These are phyloP conservation scores for Fonsecaea nubica DNA, from an alignment of 2,329 filamentous ascomycete genomes.

Conservation along the genomic window DNA sequence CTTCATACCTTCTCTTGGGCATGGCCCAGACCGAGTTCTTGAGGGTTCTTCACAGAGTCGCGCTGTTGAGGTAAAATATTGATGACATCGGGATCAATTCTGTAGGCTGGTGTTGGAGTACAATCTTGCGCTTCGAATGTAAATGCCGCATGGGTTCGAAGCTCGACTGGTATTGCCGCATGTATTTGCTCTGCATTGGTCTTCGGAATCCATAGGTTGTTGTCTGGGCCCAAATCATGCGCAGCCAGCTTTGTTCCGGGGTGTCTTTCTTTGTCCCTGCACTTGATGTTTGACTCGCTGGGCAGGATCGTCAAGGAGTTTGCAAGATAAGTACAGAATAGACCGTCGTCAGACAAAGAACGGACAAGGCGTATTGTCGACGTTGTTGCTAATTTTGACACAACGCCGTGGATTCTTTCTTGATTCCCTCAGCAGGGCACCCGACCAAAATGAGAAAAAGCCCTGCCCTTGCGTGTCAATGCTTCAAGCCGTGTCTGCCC, in stretches of 20 bases:
- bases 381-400: constrained; percentile 11
- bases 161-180: neutral
- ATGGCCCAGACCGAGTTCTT: neutral
- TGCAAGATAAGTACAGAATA: neutral
- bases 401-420: neutral
- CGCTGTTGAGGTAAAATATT: neutral
- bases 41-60: neutral
- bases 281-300: neutral
- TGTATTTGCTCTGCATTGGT: neutral
- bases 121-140: neutral
- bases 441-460: neutral
- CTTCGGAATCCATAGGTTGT: neutral
- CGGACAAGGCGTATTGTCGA: constrained; percentile 2
- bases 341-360: neutral
- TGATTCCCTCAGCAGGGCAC: neutral
- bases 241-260: neutral
- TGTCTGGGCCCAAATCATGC: neutral
- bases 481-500: neutral
- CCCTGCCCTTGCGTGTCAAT: neutral
- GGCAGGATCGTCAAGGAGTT: neutral
- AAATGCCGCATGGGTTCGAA: neutral
- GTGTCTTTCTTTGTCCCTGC: neutral
- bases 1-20: neutral
- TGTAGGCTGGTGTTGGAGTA: neutral
- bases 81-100: neutral